phyloP scores from a whole-genome alignment of 345 rosid genomes.

The Syzygium oleosum region DNA sequence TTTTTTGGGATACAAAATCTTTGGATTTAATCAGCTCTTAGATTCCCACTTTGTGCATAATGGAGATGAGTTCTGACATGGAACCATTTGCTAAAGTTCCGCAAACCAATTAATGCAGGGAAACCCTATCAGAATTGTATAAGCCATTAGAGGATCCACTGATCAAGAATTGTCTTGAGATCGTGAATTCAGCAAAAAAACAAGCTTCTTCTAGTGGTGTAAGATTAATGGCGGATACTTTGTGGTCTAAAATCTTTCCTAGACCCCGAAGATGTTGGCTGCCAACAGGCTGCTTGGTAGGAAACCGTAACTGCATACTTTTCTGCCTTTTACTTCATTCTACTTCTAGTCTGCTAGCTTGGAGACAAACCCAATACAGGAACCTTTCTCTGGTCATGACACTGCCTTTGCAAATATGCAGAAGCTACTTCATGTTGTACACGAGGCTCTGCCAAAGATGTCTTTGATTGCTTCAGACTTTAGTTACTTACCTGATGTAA shows the following conservation, averaged over 20 bases:
- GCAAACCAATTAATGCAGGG: slow-evolving; percentile 30
- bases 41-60: background rate
- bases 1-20: background rate
- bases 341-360: background rate
- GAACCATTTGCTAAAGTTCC: background rate
- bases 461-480: slow-evolving; percentile 92
- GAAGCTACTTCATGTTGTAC: slow-evolving; percentile 80
- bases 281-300: slow-evolving; percentile 96
- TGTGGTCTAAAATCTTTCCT: slow-evolving; percentile 81
- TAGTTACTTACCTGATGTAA: slow-evolving; percentile 93
- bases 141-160: slow-evolving; percentile 70
- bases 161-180: slow-evolving; percentile 60
- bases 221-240: slow-evolving; percentile 13
- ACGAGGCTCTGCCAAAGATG: slow-evolving; percentile 86
- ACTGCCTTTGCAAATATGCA: slow-evolving; percentile 10
- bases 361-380: background rate
- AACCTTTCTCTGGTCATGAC: background rate
- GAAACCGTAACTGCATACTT: slow-evolving; percentile 3
- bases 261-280: slow-evolving; percentile 91
- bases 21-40: background rate
- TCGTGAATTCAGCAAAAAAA: slow-evolving; percentile 44
- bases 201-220: slow-evolving; percentile 16
- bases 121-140: slow-evolving; percentile 53
- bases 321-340: background rate
- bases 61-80: background rate